Evolutionary conservation across 139 green algal genomes (phyloP), one percentile per base, ranked within the genome.

Genomic region (Picochlorum sp.): DNA sequence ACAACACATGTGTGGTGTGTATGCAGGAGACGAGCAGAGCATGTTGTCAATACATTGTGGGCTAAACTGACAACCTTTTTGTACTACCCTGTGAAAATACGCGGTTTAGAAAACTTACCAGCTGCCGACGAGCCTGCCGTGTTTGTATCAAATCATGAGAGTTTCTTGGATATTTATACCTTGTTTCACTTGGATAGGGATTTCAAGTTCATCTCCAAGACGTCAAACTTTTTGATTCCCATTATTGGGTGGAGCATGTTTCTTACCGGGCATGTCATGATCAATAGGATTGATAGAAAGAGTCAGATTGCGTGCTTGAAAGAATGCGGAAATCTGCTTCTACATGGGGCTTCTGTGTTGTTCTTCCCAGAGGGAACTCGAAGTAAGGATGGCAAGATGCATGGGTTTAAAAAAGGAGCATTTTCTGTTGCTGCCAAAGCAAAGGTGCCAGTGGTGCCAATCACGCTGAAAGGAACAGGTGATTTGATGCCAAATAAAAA

Each of bases 151-250:
- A 98, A 98, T 78, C 93, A 98, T 74, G 83, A 92, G 61, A 93
- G 81, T 77, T 98, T 93, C 79, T 68, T 98, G 78, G 89, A 96
- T 77, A 96, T 96, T 64, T 95, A 88, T 73, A 86, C 83, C 4
- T 66, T 96, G 20, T 96, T 95, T 69, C 85, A 92, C 65, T 74
- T 95, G 38, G 59, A 88, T 57, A 78, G 84, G 6, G 73, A 83
- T 51, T 95, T 99, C 84, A 98, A 99, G 77, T 99, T 98, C 77
- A 91, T 99, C 45, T 94, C 82, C 69, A 99, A 99, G 72, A 90
- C 85, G 4, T 83, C 65, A 71, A 96, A 92, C 78, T 99, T 99
- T 70, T 60, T 93, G 45, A 97, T 99, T 64, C 94, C 94, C 28
- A 92, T 99, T 69, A 74, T 99, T 18, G 94, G 94, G 23, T 99